Conservation (phyloP, 2,329 filamentous ascomycete genomes). For the Cercospora sesami region DNA sequence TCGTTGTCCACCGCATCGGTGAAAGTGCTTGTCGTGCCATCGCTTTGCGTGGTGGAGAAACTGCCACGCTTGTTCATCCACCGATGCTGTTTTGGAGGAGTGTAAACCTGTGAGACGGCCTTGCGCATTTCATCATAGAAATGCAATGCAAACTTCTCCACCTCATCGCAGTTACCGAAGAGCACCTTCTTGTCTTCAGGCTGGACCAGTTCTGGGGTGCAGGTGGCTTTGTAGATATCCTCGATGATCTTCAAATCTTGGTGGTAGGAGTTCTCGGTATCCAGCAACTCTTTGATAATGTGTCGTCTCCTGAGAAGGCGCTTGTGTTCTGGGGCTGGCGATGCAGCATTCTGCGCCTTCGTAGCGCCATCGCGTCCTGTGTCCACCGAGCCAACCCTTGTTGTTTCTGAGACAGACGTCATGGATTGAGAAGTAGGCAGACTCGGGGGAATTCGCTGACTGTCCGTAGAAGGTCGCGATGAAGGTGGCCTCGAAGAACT, state of each 20-base stretch:
- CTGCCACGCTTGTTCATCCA: slow-evolving; percentile 56
- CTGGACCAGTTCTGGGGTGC: slow-evolving; percentile 69
- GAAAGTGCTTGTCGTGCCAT: slow-evolving; percentile 37
- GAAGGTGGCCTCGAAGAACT: slow-evolving; percentile 25
- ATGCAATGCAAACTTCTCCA: slow-evolving; percentile 79
- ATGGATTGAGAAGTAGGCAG: slow-evolving; percentile 38
- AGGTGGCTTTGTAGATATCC: slow-evolving; percentile 93
- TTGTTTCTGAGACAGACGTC: slow-evolving; percentile 38
- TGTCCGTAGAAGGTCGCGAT: slow-evolving; percentile 37
- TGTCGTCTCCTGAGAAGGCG: slow-evolving; percentile 78
- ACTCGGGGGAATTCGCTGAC: slow-evolving; percentile 31
- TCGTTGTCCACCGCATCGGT: slow-evolving; percentile 48
- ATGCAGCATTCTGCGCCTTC: slow-evolving; percentile 27
- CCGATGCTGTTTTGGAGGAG: slow-evolving; percentile 59
- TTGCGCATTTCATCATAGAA: slow-evolving; percentile 81
- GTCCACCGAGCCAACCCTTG: slow-evolving; percentile 33
- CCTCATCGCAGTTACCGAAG: slow-evolving; percentile 89
- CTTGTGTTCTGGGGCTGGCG: slow-evolving; percentile 54
- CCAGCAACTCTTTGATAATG: slow-evolving; percentile 85
- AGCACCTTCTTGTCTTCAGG: slow-evolving; percentile 82
- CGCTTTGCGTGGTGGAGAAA: slow-evolving; percentile 47
- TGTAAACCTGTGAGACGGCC: slow-evolving; percentile 76
- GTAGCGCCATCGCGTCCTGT: slow-evolving; percentile 27
- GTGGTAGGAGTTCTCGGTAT: slow-evolving; percentile 88
- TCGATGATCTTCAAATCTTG: slow-evolving; percentile 96